Base-by-base conservation (phyloP, 345 rosid genomes). In the Passiflora organensis region DNA sequence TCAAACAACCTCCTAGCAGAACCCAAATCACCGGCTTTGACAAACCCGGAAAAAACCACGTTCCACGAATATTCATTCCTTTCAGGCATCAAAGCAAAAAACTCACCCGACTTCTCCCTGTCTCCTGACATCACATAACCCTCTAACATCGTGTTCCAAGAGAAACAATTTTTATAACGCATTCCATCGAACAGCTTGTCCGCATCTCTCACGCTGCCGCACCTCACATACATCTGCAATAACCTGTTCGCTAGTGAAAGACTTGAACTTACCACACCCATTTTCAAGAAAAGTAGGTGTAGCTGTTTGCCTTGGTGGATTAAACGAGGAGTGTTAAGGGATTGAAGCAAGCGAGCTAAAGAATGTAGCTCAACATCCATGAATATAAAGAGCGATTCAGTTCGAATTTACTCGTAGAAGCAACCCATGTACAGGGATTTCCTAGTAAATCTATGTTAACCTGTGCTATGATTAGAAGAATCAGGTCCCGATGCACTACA, bases 101-200 rank as follows among this genome's bases (percentile, higher is more conserved):
- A 12, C 50, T 64, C 56, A 13, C 80, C 32, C 1, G 95, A 74
- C 18, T 21, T 79, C 0, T 24, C 67, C 43, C 54, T 71, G 10
- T 74, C 48, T 21, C 87, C 84, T n/a, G 48, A 63, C 22, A 65
- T 83, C 81, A 86, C 61, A 46, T 78, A 81, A 41, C 82, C 87
- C 59, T 86, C 87, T 54, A 86, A 75, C 71, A 86, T 67, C 0
- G 82, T 73, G 75, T 86, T 86, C 90, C 90, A 85, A 0, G 89
- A 72, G 70, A 85, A 91, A 66, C 41, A 63, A 68, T 83, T 91
- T 66, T 75, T 77, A 0, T 54, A 62, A 9, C 81, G 79, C 95
- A 91, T 83, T 76, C 83, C 91, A 12, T 83, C 81, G 72, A 85
- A 85, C 80, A 87, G 15, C 2, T 53, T 71, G 48, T 53, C 74